Percentiles rank a stretch among this genome's conserved stretches.
These are phyloP conservation scores for Aspergillus bridgeri DNA, from an alignment of 495 filamentous ascomycete genomes.

Conservation along the genomic window DNA sequence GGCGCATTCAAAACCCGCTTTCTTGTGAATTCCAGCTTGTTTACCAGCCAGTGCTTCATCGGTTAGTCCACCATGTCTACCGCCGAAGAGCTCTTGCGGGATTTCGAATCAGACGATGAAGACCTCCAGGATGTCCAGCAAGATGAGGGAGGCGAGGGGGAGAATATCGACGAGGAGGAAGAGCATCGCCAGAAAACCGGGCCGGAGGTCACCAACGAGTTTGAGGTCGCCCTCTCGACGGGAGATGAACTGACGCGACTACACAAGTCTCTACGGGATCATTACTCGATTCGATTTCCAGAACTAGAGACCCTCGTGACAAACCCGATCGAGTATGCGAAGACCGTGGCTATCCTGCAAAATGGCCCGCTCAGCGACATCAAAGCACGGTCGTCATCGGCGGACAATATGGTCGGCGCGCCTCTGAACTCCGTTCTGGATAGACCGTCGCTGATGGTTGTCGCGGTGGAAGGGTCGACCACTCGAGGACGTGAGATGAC, in stretches of 20 bases:
- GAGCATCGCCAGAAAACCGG: constrained; percentile 18
- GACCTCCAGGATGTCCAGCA: constrained; percentile 21
- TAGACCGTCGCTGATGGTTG: constrained; percentile 88
- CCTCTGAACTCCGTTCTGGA: constrained; percentile 78
- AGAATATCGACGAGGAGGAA: constrained; percentile 24
- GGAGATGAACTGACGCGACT: constrained; percentile 88
- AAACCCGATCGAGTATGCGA: constrained; percentile 91
- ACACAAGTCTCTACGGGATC: constrained; percentile 92
- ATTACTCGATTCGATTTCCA: constrained; percentile 91
- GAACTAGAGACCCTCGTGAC: constrained; percentile 93
- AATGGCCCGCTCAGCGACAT: constrained; percentile 93
- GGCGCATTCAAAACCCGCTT: background rate
- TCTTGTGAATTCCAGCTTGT: background rate
- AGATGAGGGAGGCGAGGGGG: constrained; percentile 22
- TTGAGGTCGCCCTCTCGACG: constrained; percentile 87
- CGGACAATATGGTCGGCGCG: constrained; percentile 70
- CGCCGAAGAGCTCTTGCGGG: constrained; percentile 44
- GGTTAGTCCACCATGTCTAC: constrained; percentile 34
- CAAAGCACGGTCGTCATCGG: constrained; percentile 63
- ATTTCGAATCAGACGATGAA: constrained; percentile 43
- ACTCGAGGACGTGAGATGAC: constrained; percentile 76
- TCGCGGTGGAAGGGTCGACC: constrained; percentile 91
- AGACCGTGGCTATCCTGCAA: constrained; percentile 87
- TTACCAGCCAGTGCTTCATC: background rate
- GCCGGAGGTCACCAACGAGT: constrained; percentile 64